A percentile compares a stretch with the other conserved stretches of the same genome.
phyloP scores from a whole-genome alignment of 2,329 filamentous ascomycete genomes.

The Beauveria scarabaeidicola region DNA sequence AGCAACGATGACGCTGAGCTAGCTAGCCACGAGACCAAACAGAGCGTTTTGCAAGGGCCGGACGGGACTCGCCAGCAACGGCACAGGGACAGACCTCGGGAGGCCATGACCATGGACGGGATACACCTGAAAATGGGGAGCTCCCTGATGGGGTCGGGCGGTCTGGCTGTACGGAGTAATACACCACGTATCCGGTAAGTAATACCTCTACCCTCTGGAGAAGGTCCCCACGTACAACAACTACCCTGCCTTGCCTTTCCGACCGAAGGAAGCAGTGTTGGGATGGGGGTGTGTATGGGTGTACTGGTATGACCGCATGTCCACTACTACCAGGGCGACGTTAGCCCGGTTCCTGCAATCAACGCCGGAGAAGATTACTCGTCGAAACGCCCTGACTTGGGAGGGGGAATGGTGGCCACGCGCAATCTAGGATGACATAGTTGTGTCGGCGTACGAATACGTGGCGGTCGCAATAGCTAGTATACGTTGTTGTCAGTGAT shows the following conservation, averaged over 20 bases:
- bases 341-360: conserved; percentile 7
- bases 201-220: not conserved
- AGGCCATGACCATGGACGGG: conserved; percentile 1
- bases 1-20: conserved; percentile 3
- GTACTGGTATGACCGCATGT: not conserved
- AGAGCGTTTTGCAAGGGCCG: conserved; percentile 3
- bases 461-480: not conserved
- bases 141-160: conserved; percentile 7
- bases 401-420: not conserved
- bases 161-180: conserved; percentile 5
- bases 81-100: conserved; percentile 10
- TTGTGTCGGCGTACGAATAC: not conserved
- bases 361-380: not conserved
- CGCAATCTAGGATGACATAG: not conserved
- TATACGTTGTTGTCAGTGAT: not conserved
- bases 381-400: conserved; percentile 1
- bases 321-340: conserved; percentile 1
- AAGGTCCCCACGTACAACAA: conserved; percentile 6
- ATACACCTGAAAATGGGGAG: conserved; percentile 11
- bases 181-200: conserved; percentile 3
- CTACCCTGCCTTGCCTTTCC: not conserved
- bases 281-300: conserved; percentile 3
- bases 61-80: conserved; percentile 1
- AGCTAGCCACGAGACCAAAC: not conserved
- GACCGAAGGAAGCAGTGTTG: conserved; percentile 6